Base-by-base conservation (phyloP, 2,329 filamentous ascomycete species). In the Cryphonectria radicalis region DNA sequence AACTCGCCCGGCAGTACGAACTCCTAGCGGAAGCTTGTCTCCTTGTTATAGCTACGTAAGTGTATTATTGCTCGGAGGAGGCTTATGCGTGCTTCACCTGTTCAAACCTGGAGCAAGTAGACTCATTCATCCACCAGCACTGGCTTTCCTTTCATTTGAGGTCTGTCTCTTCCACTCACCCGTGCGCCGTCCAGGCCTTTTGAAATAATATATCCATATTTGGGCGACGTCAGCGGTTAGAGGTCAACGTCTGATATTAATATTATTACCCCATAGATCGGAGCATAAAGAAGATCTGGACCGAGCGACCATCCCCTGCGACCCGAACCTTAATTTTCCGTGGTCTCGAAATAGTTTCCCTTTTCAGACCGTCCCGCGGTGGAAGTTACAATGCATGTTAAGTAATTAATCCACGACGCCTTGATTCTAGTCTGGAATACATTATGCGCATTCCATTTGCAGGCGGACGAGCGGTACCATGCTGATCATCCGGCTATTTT, bases 301-400 rank as follows among this genome's bases (percentile, higher is more conserved):
- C 55, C 25, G 25, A 32, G 5, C 32, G 55, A 5, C 17, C 5
- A 4, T 35, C 25, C 55, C 13, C 55, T 13, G 25, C 55, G 13
- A 59, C 25, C 55, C 55, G 28, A 57, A 59, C 55, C 55, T 59
- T 32, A 59, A 59, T 59, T 59, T 35, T 59, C 28, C 55, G 13
- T 35, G 11, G 28, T 19, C 25, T 59, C 14, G 55, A 59, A 19
- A 32, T 8, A 19, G 28, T 50, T 50, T n/a, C 55, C 55, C 7
- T 32, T 7, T 32, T 57, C 10, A 57, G 55, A 35, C 10, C 25
- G 5, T 32, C 2, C 14, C 55, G 14, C 14, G 6, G 5, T 32
- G 46, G 46, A n/a, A 22, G 0, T 11, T 50, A 50, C 4, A n/a
- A n/a, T n/a, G 22, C n/a, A 50, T 50, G 46, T 10, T 50, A n/a